Evolutionary conservation across 805 yeast species (phyloP), one percentile per base, ranked within the genome.

Genomic region (Candida jianshihensis): DNA sequence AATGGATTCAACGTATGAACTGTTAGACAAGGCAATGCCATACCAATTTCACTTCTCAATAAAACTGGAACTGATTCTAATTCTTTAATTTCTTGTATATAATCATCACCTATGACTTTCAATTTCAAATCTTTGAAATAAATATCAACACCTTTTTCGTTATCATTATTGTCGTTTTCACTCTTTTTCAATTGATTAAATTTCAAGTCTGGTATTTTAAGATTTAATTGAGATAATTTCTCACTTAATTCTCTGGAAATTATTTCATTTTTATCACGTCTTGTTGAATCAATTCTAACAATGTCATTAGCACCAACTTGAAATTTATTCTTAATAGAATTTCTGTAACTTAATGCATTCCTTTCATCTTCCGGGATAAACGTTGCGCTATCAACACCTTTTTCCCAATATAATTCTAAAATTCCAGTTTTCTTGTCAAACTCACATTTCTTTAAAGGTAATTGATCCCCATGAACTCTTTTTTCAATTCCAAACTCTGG

Each of bases 401-500:
- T 77, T 58, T 87, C 94, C 98, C 98, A 90, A 54, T 74, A 87
- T 33, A 90, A 65, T 56, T 90, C 96, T 51, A 90, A 68, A 9
- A 77, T 61, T 31, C 86, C 71, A 28, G 71, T 64, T 14, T 55
- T 51, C 54, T 81, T 83, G 57, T 85, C 89, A 57, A 83, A 92
- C 58, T 92, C 97, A 5, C 97, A 97, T 59, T 88, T 89, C 18
- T 75, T 75, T 43, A 90, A 67, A 10, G 97, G 97, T 38, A 92
- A 67, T 61, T 92, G 97, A 61, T 92, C 98, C 19, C 97, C 97
- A 54, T 92, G 98, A 17, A 89, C 96, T 52, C 97, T 72, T 60
- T 89, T 89, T 56, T 89, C 97, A 49, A 89, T 83, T 30, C 97
- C 97, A 63, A 88, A 82, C 46, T 87, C 96, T 2, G 96, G 96